A percentile compares a stretch with the other conserved stretches of the same genome.
Conservation (phyloP, 176 grass and related monocot genomes). For the Hsuehochloa calcarea region DNA sequence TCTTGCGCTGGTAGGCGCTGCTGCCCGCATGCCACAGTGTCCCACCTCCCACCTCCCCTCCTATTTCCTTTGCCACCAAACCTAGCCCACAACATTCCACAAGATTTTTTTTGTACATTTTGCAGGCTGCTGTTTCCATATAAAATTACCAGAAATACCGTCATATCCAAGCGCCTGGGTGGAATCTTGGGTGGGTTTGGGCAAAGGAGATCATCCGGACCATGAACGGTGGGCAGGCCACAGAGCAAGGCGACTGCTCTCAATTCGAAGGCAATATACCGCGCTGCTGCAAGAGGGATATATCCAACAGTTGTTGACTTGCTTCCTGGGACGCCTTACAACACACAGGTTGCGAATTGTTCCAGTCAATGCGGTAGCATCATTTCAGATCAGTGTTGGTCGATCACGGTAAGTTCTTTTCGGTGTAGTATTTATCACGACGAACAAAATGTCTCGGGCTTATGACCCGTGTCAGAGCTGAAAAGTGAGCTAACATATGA, state of each 20-base stretch:
- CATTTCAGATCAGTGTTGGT: conserved; percentile 72
- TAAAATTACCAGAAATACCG: conserved; percentile 81
- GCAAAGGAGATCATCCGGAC: conserved; percentile 72
- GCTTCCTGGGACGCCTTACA: conserved; percentile 52
- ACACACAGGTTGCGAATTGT: conserved; percentile 66
- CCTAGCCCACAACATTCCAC: neutral
- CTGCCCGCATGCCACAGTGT: no score
- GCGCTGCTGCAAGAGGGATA: conserved; percentile 66
- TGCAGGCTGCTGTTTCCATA: conserved; percentile 62
- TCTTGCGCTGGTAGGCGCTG: no score
- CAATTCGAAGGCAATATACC: conserved; percentile 60
- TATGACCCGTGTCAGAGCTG: neutral
- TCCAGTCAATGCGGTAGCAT: conserved; percentile 50
- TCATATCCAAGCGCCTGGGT: conserved; percentile 80
- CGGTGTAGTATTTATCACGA: neutral
- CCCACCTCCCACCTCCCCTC: no score
- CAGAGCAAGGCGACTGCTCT: conserved; percentile 81
- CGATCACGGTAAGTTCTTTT: conserved; percentile 49
- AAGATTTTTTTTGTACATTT: neutral
- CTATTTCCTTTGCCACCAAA: no score
- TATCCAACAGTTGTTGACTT: conserved; percentile 62
- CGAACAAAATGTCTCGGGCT: neutral
- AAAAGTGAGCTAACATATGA: neutral
- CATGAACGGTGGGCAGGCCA: conserved; percentile 58
- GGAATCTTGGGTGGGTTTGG: conserved; percentile 75